Percentiles rank a stretch among this genome's conserved stretches.
These are phyloP conservation scores for Rhodotorula graminis DNA, from an alignment of 768 basidiomycete genomes.

Conservation along the genomic window DNA sequence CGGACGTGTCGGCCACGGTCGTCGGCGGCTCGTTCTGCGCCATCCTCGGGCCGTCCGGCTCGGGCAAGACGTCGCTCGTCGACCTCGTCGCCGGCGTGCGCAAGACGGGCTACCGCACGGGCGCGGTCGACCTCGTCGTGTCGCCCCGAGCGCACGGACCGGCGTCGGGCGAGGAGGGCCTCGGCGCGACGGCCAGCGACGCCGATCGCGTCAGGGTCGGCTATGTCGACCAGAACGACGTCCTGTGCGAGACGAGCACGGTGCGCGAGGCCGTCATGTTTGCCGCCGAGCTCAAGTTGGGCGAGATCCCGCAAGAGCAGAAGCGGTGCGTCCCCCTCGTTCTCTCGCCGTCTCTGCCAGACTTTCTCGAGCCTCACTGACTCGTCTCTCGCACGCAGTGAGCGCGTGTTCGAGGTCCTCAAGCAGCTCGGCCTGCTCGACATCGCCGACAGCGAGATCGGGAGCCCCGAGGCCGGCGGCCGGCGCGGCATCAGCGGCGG, in stretches of 20 bases:
- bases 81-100: conserved; percentile 80
- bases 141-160: not conserved
- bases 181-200: not conserved
- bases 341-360: not conserved
- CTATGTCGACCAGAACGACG: conserved; percentile 62
- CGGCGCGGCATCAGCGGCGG: conserved; percentile 83
- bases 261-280: conserved; percentile 77
- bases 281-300: conserved; percentile 76
- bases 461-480: conserved; percentile 55
- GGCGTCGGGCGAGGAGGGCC: not conserved
- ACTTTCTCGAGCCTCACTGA: not conserved
- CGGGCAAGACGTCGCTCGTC: conserved; percentile 59
- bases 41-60: conserved; percentile 84
- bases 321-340: conserved; percentile 38
- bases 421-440: conserved; percentile 69
- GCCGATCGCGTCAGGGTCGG: conserved; percentile 58
- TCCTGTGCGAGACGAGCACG: conserved; percentile 44
- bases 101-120: conserved; percentile 67
- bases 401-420: conserved; percentile 60
- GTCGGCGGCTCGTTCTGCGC: conserved; percentile 78
- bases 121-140: conserved; percentile 55
- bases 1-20: conserved; percentile 65
- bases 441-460: conserved; percentile 68
- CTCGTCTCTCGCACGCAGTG: conserved; percentile 2
- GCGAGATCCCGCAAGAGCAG: conserved; percentile 48